These are phyloP conservation scores for Coix lacrymajobi DNA, from an alignment of 176 grass and related monocot species.

Conservation along the genomic window DNA sequence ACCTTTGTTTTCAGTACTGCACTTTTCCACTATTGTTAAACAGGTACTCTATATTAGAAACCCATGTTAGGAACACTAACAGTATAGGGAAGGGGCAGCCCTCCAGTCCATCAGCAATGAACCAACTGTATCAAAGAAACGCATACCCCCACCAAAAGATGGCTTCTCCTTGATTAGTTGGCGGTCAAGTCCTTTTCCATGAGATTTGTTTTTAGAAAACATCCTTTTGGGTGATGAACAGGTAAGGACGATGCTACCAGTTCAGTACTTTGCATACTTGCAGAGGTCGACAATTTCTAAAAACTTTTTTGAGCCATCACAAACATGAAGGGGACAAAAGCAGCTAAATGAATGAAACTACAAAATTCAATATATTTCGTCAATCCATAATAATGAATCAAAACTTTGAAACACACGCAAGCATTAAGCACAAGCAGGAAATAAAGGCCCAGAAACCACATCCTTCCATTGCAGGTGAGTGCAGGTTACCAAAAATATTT, in stretches of 20 bases:
- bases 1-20: background rate
- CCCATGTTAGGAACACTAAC: background rate
- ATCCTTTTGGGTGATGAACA: too few relatives aligned
- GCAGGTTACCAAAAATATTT: too few relatives aligned
- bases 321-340: background rate
- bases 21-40: background rate
- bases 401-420: background rate
- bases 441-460: background rate
- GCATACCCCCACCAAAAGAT: background rate
- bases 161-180: slow-evolving; percentile 24
- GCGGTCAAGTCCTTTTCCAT: background rate
- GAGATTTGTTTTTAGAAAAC: too few relatives aligned
- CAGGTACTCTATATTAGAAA: background rate
- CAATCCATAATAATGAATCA: background rate
- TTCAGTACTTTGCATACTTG: background rate
- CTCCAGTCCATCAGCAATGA: too few relatives aligned
- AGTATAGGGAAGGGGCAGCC: background rate
- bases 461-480: too few relatives aligned
- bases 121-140: background rate
- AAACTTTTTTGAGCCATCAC: background rate
- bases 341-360: background rate
- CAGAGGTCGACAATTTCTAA: background rate
- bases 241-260: background rate
- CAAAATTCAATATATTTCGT: background rate
- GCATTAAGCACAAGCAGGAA: background rate